A percentile compares a stretch with the other conserved stretches of the same genome.
These are phyloP conservation scores for Pluteus cervinus DNA, from an alignment of 768 basidiomycete species.

Conservation along the genomic window DNA sequence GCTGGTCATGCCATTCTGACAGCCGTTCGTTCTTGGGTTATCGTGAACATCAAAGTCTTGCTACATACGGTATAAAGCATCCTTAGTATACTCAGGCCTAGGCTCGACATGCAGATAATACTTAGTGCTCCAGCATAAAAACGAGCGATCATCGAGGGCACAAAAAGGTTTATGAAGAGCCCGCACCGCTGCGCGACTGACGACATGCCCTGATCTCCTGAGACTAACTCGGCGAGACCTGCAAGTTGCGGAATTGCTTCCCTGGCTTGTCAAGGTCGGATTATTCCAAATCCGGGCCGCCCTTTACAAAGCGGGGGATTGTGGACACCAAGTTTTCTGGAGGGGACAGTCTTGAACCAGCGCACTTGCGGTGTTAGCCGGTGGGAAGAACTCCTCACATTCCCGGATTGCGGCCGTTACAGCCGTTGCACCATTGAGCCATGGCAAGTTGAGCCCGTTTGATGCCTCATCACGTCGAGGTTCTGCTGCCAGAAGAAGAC, in stretches of 20 bases:
- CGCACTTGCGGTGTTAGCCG: slow-evolving; percentile 65
- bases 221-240: slow-evolving; percentile 88
- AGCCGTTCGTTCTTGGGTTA: no score
- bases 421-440: slow-evolving; percentile 61
- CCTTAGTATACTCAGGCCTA: no score
- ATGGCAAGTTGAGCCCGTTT: slow-evolving; percentile 2
- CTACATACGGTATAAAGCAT: no score
- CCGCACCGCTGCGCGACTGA: slow-evolving; percentile 80
- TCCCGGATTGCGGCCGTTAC: slow-evolving; percentile 78
- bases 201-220: slow-evolving; percentile 81
- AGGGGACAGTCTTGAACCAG: slow-evolving; percentile 93
- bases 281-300: slow-evolving; percentile 74
- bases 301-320: slow-evolving; percentile 58
- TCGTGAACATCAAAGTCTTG: no score
- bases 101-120: no score
- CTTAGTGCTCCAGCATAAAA: no score
- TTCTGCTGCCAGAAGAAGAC: neutral
- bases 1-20: no score
- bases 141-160: no score
- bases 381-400: slow-evolving; percentile 65
- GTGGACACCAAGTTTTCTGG: slow-evolving; percentile 91
- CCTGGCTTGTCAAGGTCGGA: slow-evolving; percentile 79
- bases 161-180: slow-evolving; percentile 75
- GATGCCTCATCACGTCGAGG: neutral
- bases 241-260: slow-evolving; percentile 91